These are phyloP conservation scores for Athelia psychrophila DNA, from an alignment of 1,284 basidiomycete genomes.

Conservation along the genomic window DNA sequence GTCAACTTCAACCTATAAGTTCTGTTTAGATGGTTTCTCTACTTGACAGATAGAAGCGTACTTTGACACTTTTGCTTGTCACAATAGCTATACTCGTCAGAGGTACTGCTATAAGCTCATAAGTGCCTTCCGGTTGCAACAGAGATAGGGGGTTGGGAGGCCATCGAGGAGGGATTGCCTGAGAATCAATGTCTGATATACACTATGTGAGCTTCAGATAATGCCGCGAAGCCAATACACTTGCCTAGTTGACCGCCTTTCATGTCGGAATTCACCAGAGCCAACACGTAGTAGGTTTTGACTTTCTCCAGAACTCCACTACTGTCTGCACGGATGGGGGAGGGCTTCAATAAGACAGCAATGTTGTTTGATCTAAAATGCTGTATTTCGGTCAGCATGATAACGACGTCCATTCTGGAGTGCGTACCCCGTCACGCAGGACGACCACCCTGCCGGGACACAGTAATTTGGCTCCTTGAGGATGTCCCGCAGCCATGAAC, in stretches of 20 bases:
- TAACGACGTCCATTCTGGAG: background rate
- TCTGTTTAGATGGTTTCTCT: conserved; percentile 6
- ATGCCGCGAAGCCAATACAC: conserved; percentile 6
- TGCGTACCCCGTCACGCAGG: conserved; percentile 75
- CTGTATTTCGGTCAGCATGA: conserved; percentile 35
- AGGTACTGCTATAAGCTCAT: conserved; percentile 70
- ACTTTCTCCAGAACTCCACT: conserved; percentile 47
- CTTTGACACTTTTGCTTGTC: conserved; percentile 73
- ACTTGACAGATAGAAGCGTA: conserved; percentile 24
- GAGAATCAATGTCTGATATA: conserved; percentile 57
- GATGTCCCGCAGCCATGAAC: conserved; percentile 58
- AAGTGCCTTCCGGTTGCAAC: conserved; percentile 52
- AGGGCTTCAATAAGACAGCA: conserved; percentile 77
- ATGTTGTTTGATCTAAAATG: conserved; percentile 73
- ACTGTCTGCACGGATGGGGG: conserved; percentile 44
- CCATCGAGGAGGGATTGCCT: conserved; percentile 73
- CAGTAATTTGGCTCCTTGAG: conserved; percentile 70
- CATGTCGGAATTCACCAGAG: conserved; percentile 66
- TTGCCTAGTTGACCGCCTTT: conserved; percentile 57
- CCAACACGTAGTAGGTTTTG: conserved; percentile 72
- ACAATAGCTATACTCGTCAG: conserved; percentile 79
- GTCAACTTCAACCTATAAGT: conserved; percentile 64
- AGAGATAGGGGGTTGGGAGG: conserved; percentile 54
- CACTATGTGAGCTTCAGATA: conserved; percentile 2
- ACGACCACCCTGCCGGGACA: conserved; percentile 80